Evolutionary conservation across 1,284 basidiomycete genomes (phyloP).

Genomic region (Abortiporus biennis): DNA sequence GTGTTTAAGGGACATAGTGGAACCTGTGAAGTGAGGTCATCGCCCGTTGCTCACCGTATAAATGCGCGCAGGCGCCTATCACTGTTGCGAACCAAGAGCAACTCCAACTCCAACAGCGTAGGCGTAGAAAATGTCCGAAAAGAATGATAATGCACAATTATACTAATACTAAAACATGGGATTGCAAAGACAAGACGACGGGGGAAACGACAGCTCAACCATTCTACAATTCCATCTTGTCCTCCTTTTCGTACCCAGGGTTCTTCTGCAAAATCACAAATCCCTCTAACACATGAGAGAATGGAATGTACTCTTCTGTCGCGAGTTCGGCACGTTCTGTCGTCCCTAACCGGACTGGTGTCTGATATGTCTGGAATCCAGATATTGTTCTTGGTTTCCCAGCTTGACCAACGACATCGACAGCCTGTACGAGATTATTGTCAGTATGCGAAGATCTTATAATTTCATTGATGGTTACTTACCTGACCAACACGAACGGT

Average conservation of each 20-base stretch:
- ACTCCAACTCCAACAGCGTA: not conserved
- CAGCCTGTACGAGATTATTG: constrained; percentile 44
- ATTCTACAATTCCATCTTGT: constrained; percentile 69
- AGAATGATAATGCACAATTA: constrained; percentile 3
- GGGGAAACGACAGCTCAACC: not conserved
- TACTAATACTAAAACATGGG: too few species aligned
- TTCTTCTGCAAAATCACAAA: constrained; percentile 88
- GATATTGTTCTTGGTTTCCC: constrained; percentile 90
- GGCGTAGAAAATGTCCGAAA: not conserved
- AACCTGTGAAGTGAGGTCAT: constrained; percentile 1
- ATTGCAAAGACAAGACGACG: too few species aligned
- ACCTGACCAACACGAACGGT: constrained; percentile 95
- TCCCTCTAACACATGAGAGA: constrained; percentile 83
- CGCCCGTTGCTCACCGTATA: not conserved
- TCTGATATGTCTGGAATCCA: constrained; percentile 95
- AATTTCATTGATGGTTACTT: too few species aligned
- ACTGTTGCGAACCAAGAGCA: not conserved
- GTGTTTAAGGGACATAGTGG: not conserved
- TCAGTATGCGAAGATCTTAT: too few species aligned
- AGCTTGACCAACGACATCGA: constrained; percentile 88
- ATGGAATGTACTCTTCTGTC: constrained; percentile 95
- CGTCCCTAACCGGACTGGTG: constrained; percentile 91
- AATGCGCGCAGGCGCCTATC: not conserved
- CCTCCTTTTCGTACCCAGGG: constrained; percentile 77
- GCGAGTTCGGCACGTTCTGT: constrained; percentile 93